phyloP scores from a whole-genome alignment of 306 rosid genomes.

The Fagus crenata region DNA sequence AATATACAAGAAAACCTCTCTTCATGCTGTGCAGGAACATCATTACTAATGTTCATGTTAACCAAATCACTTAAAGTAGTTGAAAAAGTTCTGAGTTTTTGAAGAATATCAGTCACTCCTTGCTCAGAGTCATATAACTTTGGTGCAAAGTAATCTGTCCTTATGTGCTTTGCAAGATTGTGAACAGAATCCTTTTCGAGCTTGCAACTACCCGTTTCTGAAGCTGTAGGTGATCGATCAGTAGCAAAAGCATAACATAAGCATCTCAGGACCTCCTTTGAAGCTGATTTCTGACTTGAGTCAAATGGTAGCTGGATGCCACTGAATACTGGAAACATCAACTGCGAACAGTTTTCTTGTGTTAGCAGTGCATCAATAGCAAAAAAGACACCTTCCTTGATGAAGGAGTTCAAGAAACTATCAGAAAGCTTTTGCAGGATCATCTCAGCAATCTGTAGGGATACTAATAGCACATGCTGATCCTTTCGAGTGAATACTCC shows the following conservation, averaged over 20 bases:
- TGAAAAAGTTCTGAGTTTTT: constrained; percentile 62
- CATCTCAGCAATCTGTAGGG: constrained; percentile 74
- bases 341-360: constrained; percentile 63
- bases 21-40: constrained; percentile 50
- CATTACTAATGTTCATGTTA: constrained; percentile 34
- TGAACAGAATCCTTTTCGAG: constrained; percentile 75
- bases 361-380: constrained; percentile 72
- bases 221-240: constrained; percentile 41
- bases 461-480: constrained; percentile 74
- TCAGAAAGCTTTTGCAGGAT: constrained; percentile 72
- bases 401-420: constrained; percentile 64
- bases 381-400: constrained; percentile 93
- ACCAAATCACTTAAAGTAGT: constrained; percentile 51
- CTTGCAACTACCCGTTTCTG: constrained; percentile 69
- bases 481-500: constrained; percentile 95
- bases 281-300: constrained; percentile 55
- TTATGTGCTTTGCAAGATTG: constrained; percentile 70
- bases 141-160: constrained; percentile 59
- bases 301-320: constrained; percentile 49
- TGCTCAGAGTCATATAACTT: constrained; percentile 63
- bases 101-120: constrained; percentile 80
- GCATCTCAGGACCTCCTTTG: constrained; percentile 64
- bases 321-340: constrained; percentile 56
- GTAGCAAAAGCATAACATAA: constrained; percentile 77
- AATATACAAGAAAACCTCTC: constrained; percentile 52